Base-by-base conservation (phyloP, 106 monocot genomes). In the Dendrobium officinale region DNA sequence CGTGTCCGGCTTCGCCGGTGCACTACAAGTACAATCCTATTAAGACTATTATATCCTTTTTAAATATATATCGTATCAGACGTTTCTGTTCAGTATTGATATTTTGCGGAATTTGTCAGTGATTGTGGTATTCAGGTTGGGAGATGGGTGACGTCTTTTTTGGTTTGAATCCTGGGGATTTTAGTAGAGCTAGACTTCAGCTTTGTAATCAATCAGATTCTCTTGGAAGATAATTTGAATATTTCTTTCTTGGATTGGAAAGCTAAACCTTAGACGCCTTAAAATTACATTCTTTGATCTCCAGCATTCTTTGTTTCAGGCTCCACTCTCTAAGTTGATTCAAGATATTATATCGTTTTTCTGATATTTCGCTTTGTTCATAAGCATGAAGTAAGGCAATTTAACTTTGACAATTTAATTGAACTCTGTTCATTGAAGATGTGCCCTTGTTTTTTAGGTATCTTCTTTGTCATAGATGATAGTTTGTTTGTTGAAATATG, bases 31-130 rank as follows among this genome's bases (percentile, higher is more conserved):
- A 87, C 55, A 92, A 92, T 45, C 89, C 91, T 16, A 85, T 91
- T 83, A 91, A 91, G 88, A 91, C 91, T 27, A 91, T 91, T 78
- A 91, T 91, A 91, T 91, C 91, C 88, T 91, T 84, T 55, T 70
- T 41, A 1, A 37, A 2, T 16, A 2, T 2, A 15, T 61, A 7
- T 61, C n/a, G 20, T 76, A 42, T 9, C 48, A 4, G 70, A 2
- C 37, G 37, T 49, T 49, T 41, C 42, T 49, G 41, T 76, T 49
- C 37, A 45, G 2, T 41, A 19, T 9, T 76, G 22, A 20, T 49
- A 10, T 47, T 76, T 76, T 76, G 76, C 2, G 10, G 73, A 40
- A 74, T 42, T 29, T 74, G 73, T 74, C 16, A 4, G 17, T 74
- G 40, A 74, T 42, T 43, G 19, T 19, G 42, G 73, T 18, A 48